Base-by-base conservation (phyloP, 202 grass and related monocot species). In the Cymbopogon flexuosus region DNA sequence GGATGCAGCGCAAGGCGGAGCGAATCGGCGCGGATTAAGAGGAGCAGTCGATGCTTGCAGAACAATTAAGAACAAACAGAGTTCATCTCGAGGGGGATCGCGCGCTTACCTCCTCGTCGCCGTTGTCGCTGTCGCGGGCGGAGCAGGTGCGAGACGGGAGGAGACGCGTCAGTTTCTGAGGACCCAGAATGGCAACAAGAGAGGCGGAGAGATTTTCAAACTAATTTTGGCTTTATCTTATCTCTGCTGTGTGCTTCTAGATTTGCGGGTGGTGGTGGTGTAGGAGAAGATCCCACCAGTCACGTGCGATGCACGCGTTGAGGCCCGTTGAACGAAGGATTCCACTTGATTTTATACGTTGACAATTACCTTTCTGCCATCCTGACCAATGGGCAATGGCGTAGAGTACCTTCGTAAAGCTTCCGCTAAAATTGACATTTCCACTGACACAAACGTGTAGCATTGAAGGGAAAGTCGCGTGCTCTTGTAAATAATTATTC, bases 61-160 rank as follows among this genome's bases (percentile, higher is more conserved):
- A 27, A 4, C 16, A n/a, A 49, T 62, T 37, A 1, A 8, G 35
- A 59, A 67, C 2, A 15, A 6, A 14, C n/a, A 40, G 8, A 59
- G 52, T 13, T 45, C 4, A 43, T 42, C 10, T 19, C 15, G 12
- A 9, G 24, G 21, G 12, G n/a, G n/a, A 30, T 49, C 1, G 58
- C 4, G 11, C 9, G 66, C 16, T 10, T 68, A 89, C 87, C 78
- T 85, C 87, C 77, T 89, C 58, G 29, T 49, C 58, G 29, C 4
- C 36, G 24, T 8, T 10, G 21, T 11, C 12, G 52, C 11, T 23
- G 52, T 16, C 19, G 8, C 62, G 43, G 41, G 12, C 8, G 63
- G 62, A 39, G 76, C 30, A 56, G 76, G 10, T 5, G 42, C 43
- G 76, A 13, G 41, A 9, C 19, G 29, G 8, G 41, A 63, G 58